A percentile compares a stretch with the other conserved stretches of the same genome.
These are phyloP conservation scores for Bothriochloa decipiens DNA, from an alignment of 176 grass and related monocot species.

Conservation along the genomic window DNA sequence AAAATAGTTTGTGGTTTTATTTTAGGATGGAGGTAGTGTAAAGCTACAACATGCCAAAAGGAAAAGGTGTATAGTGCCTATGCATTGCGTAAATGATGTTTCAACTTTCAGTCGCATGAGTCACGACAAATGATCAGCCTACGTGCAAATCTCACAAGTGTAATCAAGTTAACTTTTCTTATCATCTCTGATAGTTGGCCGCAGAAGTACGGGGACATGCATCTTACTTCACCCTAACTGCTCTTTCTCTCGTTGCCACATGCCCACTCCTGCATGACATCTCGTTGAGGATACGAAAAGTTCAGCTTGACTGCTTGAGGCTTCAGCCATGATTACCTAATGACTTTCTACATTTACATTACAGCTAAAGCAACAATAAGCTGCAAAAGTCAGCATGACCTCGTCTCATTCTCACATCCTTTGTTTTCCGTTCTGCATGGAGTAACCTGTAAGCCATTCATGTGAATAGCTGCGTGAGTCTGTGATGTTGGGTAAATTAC, in stretches of 20 bases:
- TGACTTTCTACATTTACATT: constrained; percentile 5
- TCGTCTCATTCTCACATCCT: background rate
- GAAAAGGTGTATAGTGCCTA: background rate
- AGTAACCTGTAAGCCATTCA: background rate
- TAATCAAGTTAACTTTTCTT: constrained; percentile 9
- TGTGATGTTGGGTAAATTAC: background rate
- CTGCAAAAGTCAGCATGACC: constrained; percentile 18
- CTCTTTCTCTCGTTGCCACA: constrained; percentile 5
- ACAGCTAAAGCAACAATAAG: background rate
- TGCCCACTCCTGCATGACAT: background rate
- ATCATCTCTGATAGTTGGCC: constrained; percentile 1
- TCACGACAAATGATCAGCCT: constrained; percentile 4
- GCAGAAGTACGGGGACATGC: constrained; percentile 13
- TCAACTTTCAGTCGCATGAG: background rate
- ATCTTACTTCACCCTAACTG: constrained; percentile 7
- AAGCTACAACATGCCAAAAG: background rate
- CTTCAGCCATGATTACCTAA: constrained; percentile 30
- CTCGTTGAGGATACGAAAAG: background rate
- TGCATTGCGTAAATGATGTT: background rate
- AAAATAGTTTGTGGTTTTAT: no score
- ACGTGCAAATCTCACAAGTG: constrained; percentile 4
- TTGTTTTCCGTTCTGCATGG: background rate
- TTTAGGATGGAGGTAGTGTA: no score
- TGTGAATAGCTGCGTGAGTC: background rate
- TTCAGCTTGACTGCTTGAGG: background rate